Evolutionary conservation across 257 asterid species (phyloP), one percentile per base, ranked within the genome.

Genomic region (Lavandula angustifolia): DNA sequence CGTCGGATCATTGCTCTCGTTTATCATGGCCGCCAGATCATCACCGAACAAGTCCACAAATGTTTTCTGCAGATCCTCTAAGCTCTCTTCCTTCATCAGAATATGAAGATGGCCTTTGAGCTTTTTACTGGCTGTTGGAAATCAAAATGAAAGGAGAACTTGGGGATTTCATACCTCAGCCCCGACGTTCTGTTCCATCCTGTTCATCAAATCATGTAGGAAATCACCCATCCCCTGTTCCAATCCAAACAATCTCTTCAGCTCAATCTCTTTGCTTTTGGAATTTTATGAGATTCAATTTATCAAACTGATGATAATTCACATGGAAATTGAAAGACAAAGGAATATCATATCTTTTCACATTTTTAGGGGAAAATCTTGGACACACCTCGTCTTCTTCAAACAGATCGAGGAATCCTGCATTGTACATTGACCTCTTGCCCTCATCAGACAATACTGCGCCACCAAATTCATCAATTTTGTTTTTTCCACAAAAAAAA

Each of bases 11-110:
- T 37, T 73, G 1, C 60, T 59, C 62, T 49, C 79, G 14, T 55
- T 62, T 57, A 76, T 70, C 91, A 80, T 81, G 55, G 67, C 74
- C 9, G 79, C 84, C 67, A 88, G 70, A 80, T 91, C 98, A 9
- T 80, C 87, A 11, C 98, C 98, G 62, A 91, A 91, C 87, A 88
- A 77, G 2, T 91, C 96, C 72, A 86, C 86, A n/a, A 91, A 91
- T 5, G 94, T 80, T 67, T 81, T 81, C 80, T 86, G 95, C 66
- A 88, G 82, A 68, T 91, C 98, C 81, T 88, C 98, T 6, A 91
- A 13, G 72, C 92, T 88, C 85, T 88, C 98, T 73, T 82, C 96
- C 94, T 88, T 72, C 75, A 44, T 0, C 71, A 49, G 33, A 63
- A 3, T 52, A 54, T 5, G 2, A 29, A 4, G 58, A 54, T 12